phyloP scores from a whole-genome alignment of 2,329 filamentous ascomycete species.

The Sporothrix luriei region DNA sequence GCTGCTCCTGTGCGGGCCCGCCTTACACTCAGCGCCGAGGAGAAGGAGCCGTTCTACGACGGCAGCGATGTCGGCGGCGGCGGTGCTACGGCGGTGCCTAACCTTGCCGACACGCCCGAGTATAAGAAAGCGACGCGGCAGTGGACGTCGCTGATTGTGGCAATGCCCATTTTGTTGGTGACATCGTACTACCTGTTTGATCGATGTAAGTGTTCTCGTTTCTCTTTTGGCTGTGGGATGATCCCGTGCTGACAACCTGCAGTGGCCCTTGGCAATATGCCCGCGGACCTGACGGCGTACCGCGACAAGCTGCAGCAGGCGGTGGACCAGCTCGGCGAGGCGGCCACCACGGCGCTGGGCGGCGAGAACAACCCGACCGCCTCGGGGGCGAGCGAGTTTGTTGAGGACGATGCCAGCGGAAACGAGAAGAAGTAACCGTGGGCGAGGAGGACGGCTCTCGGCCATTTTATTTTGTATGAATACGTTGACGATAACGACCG shows the following conservation, averaged over 20 bases:
- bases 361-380: not conserved
- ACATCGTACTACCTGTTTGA: conserved; percentile 59
- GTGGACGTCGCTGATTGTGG: conserved; percentile 54
- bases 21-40: not conserved
- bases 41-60: conserved; percentile 5
- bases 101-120: conserved; percentile 45
- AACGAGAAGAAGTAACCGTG: not conserved
- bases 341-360: not conserved
- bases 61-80: not conserved
- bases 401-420: not conserved
- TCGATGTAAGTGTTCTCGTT: conserved; percentile 46
- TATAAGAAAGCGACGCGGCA: conserved; percentile 51
- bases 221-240: not conserved
- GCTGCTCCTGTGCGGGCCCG: not conserved
- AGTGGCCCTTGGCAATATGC: conserved; percentile 36
- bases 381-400: conserved; percentile 1
- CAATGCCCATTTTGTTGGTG: conserved; percentile 57
- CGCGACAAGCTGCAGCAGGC: conserved; percentile 33
- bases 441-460: not conserved
- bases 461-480: conserved; percentile 14
- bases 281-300: conserved; percentile 33
- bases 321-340: conserved; percentile 26
- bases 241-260: not conserved
- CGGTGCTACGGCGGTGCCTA: conserved; percentile 32
- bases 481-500: conserved; percentile 27